A percentile compares a stretch with the other conserved stretches of the same genome.
Evolutionary conservation across 345 rosid species (phyloP).

Genomic region (Limnanthes douglasii): DNA sequence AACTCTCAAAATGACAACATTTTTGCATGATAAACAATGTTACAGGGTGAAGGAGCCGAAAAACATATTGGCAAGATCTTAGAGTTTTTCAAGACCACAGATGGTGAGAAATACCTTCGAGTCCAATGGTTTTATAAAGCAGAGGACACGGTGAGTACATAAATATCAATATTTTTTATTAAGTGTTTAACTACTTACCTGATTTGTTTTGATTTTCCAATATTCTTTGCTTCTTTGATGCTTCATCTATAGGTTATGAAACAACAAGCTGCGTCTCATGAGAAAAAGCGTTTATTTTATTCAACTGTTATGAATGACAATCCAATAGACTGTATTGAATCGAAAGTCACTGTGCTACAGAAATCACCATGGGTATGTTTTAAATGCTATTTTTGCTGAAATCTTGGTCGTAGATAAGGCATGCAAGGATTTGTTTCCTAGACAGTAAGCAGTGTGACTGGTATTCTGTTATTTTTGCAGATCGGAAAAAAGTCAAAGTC

Average conservation of each 20-base stretch:
- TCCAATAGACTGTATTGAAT: conserved; percentile 62
- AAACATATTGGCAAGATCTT: conserved; percentile 54
- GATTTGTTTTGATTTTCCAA: conserved; percentile 6
- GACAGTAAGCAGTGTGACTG: background rate
- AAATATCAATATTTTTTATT: conserved; percentile 6
- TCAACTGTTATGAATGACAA: conserved; percentile 89
- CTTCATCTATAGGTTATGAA: conserved; percentile 41
- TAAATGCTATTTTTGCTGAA: conserved; percentile 3
- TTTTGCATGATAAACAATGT: conserved; percentile 8
- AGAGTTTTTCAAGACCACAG: conserved; percentile 70
- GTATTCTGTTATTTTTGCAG: conserved; percentile 27
- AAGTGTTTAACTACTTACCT: too few species aligned
- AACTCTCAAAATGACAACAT: background rate
- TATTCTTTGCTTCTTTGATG: conserved; percentile 5
- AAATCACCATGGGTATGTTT: conserved; percentile 42
- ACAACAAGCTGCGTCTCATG: conserved; percentile 46
- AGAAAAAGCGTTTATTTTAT: conserved; percentile 66
- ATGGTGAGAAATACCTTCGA: conserved; percentile 59
- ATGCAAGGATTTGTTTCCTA: background rate
- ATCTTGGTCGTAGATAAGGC: too few species aligned
- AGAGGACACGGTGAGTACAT: conserved; percentile 66
- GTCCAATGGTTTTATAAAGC: conserved; percentile 95
- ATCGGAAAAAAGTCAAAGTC: conserved; percentile 23
- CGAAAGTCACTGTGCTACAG: conserved; percentile 49
- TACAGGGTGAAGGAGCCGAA: conserved; percentile 54